Evolutionary conservation across 139 green algal genomes (phyloP), one percentile per base, ranked within the genome.

Genomic region (Yamagishiella unicocca): DNA sequence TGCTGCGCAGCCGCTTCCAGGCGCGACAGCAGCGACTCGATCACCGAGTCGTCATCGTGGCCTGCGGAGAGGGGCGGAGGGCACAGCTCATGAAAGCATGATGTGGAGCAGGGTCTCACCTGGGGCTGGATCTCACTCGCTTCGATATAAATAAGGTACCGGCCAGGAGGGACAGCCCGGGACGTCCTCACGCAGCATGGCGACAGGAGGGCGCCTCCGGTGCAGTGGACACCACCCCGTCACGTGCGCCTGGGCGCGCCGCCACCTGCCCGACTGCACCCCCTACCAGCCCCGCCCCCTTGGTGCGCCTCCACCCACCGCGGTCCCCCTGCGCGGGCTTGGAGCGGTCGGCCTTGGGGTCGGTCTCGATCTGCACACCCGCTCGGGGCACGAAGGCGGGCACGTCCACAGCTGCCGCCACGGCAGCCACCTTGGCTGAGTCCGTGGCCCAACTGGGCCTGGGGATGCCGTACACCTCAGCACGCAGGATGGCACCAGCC

Each of bases 291-390:
- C n/a, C n/a, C n/a, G n/a, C n/a, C n/a, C n/a, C n/a, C n/a, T 46
- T 12, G 17, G 9, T n/a, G 27, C 22, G 27, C 25, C 12, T 2
- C 61, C 64, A 37, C 75, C 68, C 9, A 73, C 77, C 43, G 19
- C 38, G 29, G 2, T 71, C 76, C 27, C 27, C 38, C 7, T 53
- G 27, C 31, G 80, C 24, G 10, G 62, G 61, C 80, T 86, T 86
- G 31, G 5, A 66, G 40, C 42, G 40, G 61, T 85, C 79, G 21
- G 80, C 80, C 89, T 98, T 99, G 68, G 98, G 97, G 88, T 99
- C 98, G 46, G 98, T 99, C 92, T 99, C 98, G 66, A 99, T 99
- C 78, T 96, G 96, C 33, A 99, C 96, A 29, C 96, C 96, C 70
- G 94, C 90, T 82, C 95, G 96, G 46, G 97, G 96, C 85, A 88